Evolutionary conservation across 2,329 filamentous ascomycete species (phyloP).

Genomic region (Cercospora zeae-maydis): DNA sequence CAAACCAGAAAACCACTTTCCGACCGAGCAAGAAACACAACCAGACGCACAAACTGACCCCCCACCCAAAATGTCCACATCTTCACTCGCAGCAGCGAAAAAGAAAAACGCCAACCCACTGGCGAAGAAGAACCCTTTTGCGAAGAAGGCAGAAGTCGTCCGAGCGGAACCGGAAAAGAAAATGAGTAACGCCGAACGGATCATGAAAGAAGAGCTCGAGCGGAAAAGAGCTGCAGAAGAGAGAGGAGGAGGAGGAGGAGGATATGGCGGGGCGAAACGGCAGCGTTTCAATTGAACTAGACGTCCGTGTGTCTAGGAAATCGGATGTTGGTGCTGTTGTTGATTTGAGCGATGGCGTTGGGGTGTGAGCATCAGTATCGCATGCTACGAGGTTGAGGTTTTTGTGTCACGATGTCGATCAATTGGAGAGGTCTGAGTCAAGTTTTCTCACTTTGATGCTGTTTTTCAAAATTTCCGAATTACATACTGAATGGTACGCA

Average conservation of each 20-base stretch:
- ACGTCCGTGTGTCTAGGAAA: not conserved
- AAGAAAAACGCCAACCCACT: constrained; percentile 69
- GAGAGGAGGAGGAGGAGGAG: too few relatives aligned
- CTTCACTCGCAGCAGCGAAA: constrained; percentile 65
- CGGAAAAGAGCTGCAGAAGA: constrained; percentile 39
- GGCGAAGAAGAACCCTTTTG: constrained; percentile 67
- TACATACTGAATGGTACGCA: constrained; percentile 11
- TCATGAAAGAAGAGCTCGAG: constrained; percentile 66
- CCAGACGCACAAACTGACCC: constrained; percentile 27
- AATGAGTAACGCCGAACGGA: constrained; percentile 82
- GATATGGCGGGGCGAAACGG: constrained; percentile 21
- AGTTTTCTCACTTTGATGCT: not conserved
- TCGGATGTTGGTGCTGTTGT: not conserved
- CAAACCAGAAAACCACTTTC: constrained; percentile 11
- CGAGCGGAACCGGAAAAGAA: constrained; percentile 64
- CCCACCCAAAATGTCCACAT: constrained; percentile 58
- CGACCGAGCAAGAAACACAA: too few relatives aligned
- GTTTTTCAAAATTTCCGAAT: too few relatives aligned
- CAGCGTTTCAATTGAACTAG: constrained; percentile 18
- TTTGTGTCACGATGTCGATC: not conserved
- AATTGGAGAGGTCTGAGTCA: not conserved
- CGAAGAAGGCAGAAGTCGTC: constrained; percentile 60
- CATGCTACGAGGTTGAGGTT: constrained; percentile 3
- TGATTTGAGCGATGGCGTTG: constrained; percentile 15
- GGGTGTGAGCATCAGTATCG: not conserved